phyloP scores from a whole-genome alignment of 148 eudicot genomes.

The Nyssa sinensis region DNA sequence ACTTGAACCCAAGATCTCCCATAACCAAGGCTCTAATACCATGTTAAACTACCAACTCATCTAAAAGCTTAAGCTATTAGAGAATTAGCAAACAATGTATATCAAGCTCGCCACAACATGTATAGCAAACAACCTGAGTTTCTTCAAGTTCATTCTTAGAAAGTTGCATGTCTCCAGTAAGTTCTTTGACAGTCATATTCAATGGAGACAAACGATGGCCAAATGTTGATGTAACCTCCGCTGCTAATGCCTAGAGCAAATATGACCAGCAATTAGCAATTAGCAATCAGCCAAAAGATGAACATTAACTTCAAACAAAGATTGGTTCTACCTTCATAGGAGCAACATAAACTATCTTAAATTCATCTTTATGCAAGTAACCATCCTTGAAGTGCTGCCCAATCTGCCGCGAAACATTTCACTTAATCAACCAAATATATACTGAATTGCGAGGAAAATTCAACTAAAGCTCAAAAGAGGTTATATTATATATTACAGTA shows the following conservation, averaged over 20 bases:
- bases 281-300: slow-evolving; percentile 12
- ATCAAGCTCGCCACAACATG: no score
- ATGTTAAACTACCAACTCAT: no score
- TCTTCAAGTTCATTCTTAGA: slow-evolving; percentile 86
- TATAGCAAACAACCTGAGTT: slow-evolving; percentile 68
- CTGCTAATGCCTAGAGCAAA: slow-evolving; percentile 80
- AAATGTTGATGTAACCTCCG: slow-evolving; percentile 92
- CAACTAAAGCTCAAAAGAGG: background rate
- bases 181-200: slow-evolving; percentile 88
- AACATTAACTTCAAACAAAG: slow-evolving; percentile 10
- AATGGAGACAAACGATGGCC: slow-evolving; percentile 84
- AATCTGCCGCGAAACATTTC: slow-evolving; percentile 47
- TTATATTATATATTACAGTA: background rate
- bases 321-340: slow-evolving; percentile 85
- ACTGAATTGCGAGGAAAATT: background rate
- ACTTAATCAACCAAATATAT: slow-evolving; percentile 1
- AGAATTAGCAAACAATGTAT: no score
- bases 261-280: slow-evolving; percentile 14
- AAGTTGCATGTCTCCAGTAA: slow-evolving; percentile 99
- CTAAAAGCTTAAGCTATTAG: no score
- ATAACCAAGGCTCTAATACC: no score
- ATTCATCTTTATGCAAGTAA: slow-evolving; percentile 93
- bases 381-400: slow-evolving; percentile 94
- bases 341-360: slow-evolving; percentile 98
- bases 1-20: no score